Percentiles rank a stretch among this genome's conserved stretches.
These are phyloP conservation scores for Akebia trifoliata DNA, from an alignment of 164 flowering plant species.

Conservation along the genomic window DNA sequence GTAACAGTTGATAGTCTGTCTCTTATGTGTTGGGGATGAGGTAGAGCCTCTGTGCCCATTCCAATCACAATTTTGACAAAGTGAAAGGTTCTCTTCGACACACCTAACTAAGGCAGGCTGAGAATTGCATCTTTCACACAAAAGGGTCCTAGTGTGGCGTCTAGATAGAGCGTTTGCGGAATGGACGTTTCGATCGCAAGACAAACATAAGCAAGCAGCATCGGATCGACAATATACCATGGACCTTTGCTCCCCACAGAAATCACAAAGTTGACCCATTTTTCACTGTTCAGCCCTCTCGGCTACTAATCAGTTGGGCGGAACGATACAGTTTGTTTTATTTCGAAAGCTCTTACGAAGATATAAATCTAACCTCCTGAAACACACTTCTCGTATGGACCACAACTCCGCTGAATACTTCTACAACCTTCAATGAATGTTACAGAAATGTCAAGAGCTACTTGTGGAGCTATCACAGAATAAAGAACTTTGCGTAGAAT, in stretches of 20 bases:
- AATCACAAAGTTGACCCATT: conserved; percentile 87
- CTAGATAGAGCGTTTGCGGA: conserved; percentile 89
- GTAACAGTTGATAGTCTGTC: conserved; percentile 67
- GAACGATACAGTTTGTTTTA: not conserved
- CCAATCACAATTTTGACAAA: conserved; percentile 91
- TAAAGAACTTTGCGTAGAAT: not conserved
- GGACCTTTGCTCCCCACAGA: conserved; percentile 77
- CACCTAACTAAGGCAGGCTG: conserved; percentile 83
- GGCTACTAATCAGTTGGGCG: not conserved
- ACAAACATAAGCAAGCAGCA: conserved; percentile 81
- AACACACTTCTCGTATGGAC: conserved; percentile 1
- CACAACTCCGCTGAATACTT: not conserved
- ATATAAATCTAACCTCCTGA: conserved; percentile 2
- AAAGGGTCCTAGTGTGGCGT: conserved; percentile 81
- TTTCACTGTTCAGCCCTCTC: conserved; percentile 11
- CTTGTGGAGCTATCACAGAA: not conserved
- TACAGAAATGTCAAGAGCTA: not conserved
- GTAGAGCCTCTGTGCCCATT: conserved; percentile 43
- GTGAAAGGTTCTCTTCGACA: conserved; percentile 60
- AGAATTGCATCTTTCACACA: conserved; percentile 78
- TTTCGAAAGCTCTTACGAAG: not conserved
- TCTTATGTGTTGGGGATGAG: conserved; percentile 43
- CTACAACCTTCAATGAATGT: conserved; percentile 8
- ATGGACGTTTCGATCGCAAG: conserved; percentile 90
- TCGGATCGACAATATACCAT: conserved; percentile 88